Evolutionary conservation across 495 filamentous ascomycete genomes (phyloP), one percentile per base, ranked within the genome.

Genomic region (Aspergillus baeticus): DNA sequence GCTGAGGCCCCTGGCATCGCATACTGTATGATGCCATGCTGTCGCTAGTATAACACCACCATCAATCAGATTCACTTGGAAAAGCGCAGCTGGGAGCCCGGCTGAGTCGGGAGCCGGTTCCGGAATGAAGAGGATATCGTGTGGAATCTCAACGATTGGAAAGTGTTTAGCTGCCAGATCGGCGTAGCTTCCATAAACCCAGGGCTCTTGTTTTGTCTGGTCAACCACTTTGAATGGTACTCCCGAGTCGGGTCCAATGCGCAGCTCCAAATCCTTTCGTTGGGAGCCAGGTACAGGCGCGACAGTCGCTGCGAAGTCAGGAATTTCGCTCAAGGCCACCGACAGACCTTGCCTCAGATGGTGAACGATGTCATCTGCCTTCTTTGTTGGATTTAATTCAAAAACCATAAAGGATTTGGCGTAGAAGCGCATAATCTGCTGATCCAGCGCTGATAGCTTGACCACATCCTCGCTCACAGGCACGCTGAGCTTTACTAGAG

Each of bases 401-500:
- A 55, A 55, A 10, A 55, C 31, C n/a, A 55, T 21, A 11, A 42
- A 3, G 2, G 44, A 33, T 34, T 55, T 48, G 0, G 53, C 18
- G 23, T 55, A 55, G 4, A 48, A 39, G n/a, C 53, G 43, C 53
- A 48, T 48, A 22, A 55, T 48, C 15, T 55, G 43, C 23, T 55
- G 53, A 13, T 55, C 53, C 1, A 55, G 15, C n/a, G 53, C 53
- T 17, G 53, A 55, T 15, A 55, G 44, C 11, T 55, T 55, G 53
- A 55, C 48, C 29, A 55, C 53, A 23, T 55, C 53, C 34, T 55
- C 53, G 36, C 53, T 41, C 0, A 48, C 43, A 48, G 53, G 53
- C 5, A 55, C 43, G 22, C 43, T 55, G 53, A 55, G 53, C 44
- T 55, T 55, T 21, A 55, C 35, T 3, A 11, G 8, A 20, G 53